These are phyloP conservation scores for Scleromitrula shiraiana DNA, from an alignment of 2,329 filamentous ascomycete genomes.

Conservation along the genomic window DNA sequence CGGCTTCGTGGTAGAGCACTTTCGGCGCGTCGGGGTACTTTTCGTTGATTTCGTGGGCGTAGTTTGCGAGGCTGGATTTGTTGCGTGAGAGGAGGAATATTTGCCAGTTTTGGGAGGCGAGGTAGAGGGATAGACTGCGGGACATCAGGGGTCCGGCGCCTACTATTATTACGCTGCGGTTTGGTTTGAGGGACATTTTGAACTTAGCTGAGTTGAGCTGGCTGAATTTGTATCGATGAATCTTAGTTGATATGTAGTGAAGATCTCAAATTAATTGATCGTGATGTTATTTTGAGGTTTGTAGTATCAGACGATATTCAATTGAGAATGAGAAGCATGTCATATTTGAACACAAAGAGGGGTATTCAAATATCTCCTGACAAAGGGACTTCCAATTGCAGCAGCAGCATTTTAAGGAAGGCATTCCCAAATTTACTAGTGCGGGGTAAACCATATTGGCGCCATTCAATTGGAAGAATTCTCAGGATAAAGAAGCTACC, in stretches of 20 bases:
- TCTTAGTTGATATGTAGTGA: neutral
- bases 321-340: no score
- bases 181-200: conserved; percentile 2
- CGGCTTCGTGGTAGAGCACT: neutral
- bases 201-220: neutral
- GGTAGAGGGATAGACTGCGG: conserved; percentile 7
- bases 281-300: no score
- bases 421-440: no score
- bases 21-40: neutral
- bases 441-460: no score
- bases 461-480: no score
- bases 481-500: no score
- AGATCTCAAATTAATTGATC: neutral
- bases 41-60: neutral
- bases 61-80: neutral
- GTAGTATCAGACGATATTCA: no score
- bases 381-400: no score
- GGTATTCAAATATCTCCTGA: no score
- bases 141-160: conserved; percentile 7
- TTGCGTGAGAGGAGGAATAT: conserved; percentile 1
- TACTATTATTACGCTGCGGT: conserved; percentile 1
- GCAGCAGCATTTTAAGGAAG: no score
- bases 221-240: neutral
- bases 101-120: conserved; percentile 5
- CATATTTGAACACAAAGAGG: no score